A percentile compares a stretch with the other conserved stretches of the same genome.
Conservation (phyloP, 768 basidiomycete species). For the Tricholoma sp. region DNA sequence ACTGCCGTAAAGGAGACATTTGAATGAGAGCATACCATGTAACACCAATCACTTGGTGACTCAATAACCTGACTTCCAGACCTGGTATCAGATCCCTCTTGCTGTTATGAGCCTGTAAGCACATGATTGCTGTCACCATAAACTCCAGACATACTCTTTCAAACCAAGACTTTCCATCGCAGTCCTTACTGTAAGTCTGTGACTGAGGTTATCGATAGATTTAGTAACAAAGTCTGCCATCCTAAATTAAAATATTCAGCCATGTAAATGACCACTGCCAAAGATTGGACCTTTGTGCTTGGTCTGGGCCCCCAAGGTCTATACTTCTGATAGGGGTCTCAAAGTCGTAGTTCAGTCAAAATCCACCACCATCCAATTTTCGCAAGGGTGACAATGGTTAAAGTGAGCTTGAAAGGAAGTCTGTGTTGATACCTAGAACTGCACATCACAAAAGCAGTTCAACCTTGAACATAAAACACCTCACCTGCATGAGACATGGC, state of each 20-base stretch:
- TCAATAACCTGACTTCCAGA: conserved; percentile 62
- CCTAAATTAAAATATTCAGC: conserved; percentile 24
- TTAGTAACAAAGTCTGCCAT: conserved; percentile 59
- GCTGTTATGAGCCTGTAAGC: conserved; percentile 20
- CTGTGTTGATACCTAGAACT: conserved; percentile 10
- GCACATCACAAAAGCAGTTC: background rate
- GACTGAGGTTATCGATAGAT: conserved; percentile 52
- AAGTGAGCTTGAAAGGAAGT: conserved; percentile 16
- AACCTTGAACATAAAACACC: background rate
- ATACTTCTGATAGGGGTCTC: conserved; percentile 44
- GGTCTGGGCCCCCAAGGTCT: conserved; percentile 57
- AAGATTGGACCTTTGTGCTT: conserved; percentile 38
- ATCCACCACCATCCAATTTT: conserved; percentile 21
- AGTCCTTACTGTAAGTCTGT: conserved; percentile 45
- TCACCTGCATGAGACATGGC: conserved; percentile 4
- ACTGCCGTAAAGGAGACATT: background rate
- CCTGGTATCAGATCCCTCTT: conserved; percentile 59
- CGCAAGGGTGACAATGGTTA: conserved; percentile 3
- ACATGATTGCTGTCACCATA: background rate
- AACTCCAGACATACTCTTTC: conserved; percentile 31
- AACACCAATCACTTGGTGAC: conserved; percentile 76
- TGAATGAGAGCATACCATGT: conserved; percentile 42
- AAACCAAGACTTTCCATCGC: conserved; percentile 52
- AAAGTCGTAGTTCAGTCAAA: conserved; percentile 45
- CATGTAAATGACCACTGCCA: background rate